Evolutionary conservation across 1,284 basidiomycete genomes (phyloP), one percentile per base, ranked within the genome.

Genomic region (Termitomyces sp.): DNA sequence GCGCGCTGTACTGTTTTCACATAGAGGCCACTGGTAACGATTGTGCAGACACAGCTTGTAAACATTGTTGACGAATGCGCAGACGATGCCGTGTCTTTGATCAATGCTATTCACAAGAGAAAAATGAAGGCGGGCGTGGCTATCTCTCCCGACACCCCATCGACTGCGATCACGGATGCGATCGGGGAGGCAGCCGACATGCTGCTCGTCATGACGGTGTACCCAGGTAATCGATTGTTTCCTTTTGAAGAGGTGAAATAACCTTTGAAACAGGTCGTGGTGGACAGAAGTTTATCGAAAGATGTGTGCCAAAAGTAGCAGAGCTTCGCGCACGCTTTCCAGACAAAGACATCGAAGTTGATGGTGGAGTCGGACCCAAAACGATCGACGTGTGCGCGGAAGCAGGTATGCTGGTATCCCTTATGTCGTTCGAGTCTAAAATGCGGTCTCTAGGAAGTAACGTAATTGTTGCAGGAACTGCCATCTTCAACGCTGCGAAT

Each of bases 381-480:
- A 99, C 94, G 9, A 85, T 98, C 58, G 89, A 84, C 65, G 78
- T 81, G 53, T 99, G 97, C 65, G 95, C 96, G 2, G 76, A 93
- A 58, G 96, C 96, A 44, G 94, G 94, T 88, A 63, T 71, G 48
- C 53, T 44, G 31, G 6, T 39, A 7, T 33, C 39, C 2, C 12
- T 26, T 39, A 28, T 21, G 26, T 46, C 12, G 17, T 50, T 5
- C 2, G 19, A 31, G 21, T 47, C 52, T 21, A 34, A 47, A 21
- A 65, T 92, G 10, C 91, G 92, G 36, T 90, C 91, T 50, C 12
- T 64, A 94, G 93, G 94, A 39, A 92, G 94, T 68, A 99, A 99
- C 68, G 94, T 99, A 60, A 94, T 99, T 60, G 97, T 99, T 12
- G 96, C 97, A 8, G 97, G 97, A 17, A 98, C 94, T 7, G 95